Evolutionary conservation across 805 yeast genomes (phyloP).

Genomic region (Ogataea kodamae): DNA sequence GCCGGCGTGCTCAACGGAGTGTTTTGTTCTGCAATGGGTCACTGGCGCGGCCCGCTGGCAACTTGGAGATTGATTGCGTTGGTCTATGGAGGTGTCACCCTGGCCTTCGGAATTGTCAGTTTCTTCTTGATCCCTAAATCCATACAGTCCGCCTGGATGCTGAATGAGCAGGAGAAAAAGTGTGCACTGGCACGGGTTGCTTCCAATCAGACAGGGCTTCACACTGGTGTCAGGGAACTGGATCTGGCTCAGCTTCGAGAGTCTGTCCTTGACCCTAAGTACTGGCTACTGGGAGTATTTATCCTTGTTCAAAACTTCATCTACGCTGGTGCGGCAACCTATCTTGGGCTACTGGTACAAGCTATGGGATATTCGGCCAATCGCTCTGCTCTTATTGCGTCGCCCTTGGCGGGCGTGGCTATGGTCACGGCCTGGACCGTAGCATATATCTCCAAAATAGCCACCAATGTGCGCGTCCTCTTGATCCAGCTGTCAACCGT

Average conservation of each 20-base stretch:
- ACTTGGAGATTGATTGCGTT: constrained; percentile 35
- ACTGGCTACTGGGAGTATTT: constrained; percentile 31
- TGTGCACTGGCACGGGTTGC: constrained; percentile 31
- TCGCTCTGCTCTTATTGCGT: constrained; percentile 33
- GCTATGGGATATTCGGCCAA: constrained; percentile 35
- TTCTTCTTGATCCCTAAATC: constrained; percentile 32
- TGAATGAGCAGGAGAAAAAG: constrained; percentile 37
- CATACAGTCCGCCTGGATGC: constrained; percentile 34
- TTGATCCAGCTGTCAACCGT: constrained; percentile 26
- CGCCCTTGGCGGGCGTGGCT: constrained; percentile 36
- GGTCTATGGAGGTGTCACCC: constrained; percentile 33
- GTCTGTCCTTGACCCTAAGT: constrained; percentile 35
- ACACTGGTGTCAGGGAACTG: constrained; percentile 35
- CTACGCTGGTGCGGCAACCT: constrained; percentile 55
- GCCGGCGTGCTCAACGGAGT: constrained; percentile 32
- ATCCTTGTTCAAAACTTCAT: constrained; percentile 45
- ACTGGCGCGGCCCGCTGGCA: constrained; percentile 23
- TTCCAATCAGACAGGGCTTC: constrained; percentile 37
- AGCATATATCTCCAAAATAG: constrained; percentile 20
- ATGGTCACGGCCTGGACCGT: constrained; percentile 31
- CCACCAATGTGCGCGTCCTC: constrained; percentile 23
- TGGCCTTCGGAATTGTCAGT: constrained; percentile 32
- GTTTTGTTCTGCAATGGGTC: constrained; percentile 33
- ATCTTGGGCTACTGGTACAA: constrained; percentile 43
- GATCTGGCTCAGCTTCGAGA: constrained; percentile 29